phyloP scores from a whole-genome alignment of 768 basidiomycete species.

The Rhodotorula kratochvilovae region DNA sequence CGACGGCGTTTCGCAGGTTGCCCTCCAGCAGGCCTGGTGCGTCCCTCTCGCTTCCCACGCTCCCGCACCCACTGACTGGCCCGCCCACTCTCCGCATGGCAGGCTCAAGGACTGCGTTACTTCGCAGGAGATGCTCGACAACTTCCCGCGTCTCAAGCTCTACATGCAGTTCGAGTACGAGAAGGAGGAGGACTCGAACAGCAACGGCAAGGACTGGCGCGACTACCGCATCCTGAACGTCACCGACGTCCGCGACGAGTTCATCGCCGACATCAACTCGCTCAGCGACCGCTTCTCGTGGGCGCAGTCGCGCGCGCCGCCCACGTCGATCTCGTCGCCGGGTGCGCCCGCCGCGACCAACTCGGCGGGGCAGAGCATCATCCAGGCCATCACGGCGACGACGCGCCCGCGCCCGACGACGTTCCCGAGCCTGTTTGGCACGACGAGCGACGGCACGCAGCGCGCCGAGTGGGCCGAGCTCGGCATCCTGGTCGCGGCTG shows the following conservation, averaged over 20 bases:
- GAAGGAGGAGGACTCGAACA: constrained; percentile 41
- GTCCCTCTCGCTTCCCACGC: not conserved
- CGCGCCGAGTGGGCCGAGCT: constrained; percentile 33
- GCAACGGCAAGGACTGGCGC: constrained; percentile 33
- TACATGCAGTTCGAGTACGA: constrained; percentile 46
- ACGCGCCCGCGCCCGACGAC: constrained; percentile 33
- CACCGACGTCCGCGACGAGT: constrained; percentile 33
- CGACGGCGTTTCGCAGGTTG: constrained; percentile 16
- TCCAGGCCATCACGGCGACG: constrained; percentile 37
- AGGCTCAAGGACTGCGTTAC: constrained; percentile 42
- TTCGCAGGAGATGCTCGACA: constrained; percentile 37
- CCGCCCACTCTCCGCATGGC: not conserved
- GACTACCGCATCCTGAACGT: constrained; percentile 43
- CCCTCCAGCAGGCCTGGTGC: constrained; percentile 40
- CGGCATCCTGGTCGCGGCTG: constrained; percentile 24
- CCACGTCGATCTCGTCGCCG: constrained; percentile 35
- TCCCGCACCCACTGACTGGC: not conserved
- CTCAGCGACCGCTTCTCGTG: constrained; percentile 37
- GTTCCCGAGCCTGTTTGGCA: constrained; percentile 37
- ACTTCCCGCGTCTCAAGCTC: constrained; percentile 43
- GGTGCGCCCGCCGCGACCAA: constrained; percentile 35
- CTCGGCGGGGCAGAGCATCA: constrained; percentile 27
- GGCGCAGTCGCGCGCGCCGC: constrained; percentile 32
- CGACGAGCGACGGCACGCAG: constrained; percentile 29
- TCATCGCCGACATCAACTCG: constrained; percentile 33